phyloP scores from a whole-genome alignment of 139 green algal species.

The Picochlorum sp. region DNA sequence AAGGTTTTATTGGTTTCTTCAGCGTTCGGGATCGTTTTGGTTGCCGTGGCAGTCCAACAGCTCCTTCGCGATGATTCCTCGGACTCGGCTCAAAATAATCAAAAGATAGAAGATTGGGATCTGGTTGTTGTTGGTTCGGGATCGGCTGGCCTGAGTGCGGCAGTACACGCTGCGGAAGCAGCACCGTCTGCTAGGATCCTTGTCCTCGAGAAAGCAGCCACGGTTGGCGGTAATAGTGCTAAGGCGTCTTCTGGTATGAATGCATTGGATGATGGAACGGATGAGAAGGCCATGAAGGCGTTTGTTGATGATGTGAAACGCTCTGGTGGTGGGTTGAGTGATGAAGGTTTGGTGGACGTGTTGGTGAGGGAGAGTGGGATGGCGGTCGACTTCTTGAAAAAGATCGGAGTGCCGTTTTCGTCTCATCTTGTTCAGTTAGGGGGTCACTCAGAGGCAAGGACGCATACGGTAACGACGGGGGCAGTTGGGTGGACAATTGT shows the following conservation, averaged over 20 bases:
- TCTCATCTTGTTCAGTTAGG: conserved; percentile 40
- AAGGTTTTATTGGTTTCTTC: neutral
- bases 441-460: conserved; percentile 35
- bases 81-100: too few relatives aligned
- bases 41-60: neutral
- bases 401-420: conserved; percentile 31
- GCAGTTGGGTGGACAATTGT: conserved; percentile 54
- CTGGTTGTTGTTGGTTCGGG: conserved; percentile 53
- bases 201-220: conserved; percentile 57
- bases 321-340: conserved; percentile 45
- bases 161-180: conserved; percentile 20
- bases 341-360: conserved; percentile 38
- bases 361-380: conserved; percentile 36
- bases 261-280: conserved; percentile 25
- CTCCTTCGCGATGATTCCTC: too few relatives aligned
- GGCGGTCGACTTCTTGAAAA: conserved; percentile 37
- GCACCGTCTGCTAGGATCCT: conserved; percentile 21
- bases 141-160: conserved; percentile 44
- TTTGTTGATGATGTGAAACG: conserved; percentile 42
- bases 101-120: neutral
- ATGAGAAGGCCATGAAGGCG: conserved; percentile 21
- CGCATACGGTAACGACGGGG: conserved; percentile 20
- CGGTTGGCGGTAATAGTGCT: conserved; percentile 58
- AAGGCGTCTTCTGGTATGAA: conserved; percentile 71
- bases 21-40: neutral